phyloP scores from a whole-genome alignment of 768 basidiomycete species.

The Russula griseocarnosa region DNA sequence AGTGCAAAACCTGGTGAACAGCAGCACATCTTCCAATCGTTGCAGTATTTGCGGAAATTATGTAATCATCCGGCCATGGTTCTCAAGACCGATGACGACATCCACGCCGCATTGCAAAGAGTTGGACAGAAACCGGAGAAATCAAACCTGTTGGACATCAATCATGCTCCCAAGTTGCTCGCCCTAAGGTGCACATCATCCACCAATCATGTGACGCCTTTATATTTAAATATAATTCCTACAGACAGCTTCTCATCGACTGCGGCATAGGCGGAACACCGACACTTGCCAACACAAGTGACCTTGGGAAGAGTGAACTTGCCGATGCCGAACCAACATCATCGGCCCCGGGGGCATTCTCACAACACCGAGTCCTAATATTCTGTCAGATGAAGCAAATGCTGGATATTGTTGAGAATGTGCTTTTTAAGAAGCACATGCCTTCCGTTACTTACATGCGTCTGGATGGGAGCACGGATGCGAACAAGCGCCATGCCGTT shows the following conservation, averaged over 20 bases:
- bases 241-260: constrained; percentile 87
- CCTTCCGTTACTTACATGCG: constrained; percentile 98
- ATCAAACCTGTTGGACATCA: constrained; percentile 65
- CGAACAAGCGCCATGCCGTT: constrained; percentile 90
- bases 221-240: not conserved
- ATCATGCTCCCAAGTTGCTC: constrained; percentile 89
- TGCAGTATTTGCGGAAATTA: constrained; percentile 94
- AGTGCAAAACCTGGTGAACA: constrained; percentile 47
- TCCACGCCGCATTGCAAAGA: constrained; percentile 53
- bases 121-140: constrained; percentile 44
- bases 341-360: constrained; percentile 51
- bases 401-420: constrained; percentile 94
- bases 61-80: constrained; percentile 97
- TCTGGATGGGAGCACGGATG: constrained; percentile 87
- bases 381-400: constrained; percentile 99
- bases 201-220: constrained; percentile 16
- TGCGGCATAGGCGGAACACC: constrained; percentile 78
- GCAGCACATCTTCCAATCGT: constrained; percentile 92
- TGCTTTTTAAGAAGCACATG: constrained; percentile 89
- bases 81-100: constrained; percentile 63
- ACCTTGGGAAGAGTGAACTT: constrained; percentile 63
- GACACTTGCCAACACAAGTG: constrained; percentile 40
- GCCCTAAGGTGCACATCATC: constrained; percentile 68
- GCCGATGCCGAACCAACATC: constrained; percentile 53
- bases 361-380: constrained; percentile 97